phyloP scores from a whole-genome alignment of 305 asterid species.

The Caryopteris hybrid region DNA sequence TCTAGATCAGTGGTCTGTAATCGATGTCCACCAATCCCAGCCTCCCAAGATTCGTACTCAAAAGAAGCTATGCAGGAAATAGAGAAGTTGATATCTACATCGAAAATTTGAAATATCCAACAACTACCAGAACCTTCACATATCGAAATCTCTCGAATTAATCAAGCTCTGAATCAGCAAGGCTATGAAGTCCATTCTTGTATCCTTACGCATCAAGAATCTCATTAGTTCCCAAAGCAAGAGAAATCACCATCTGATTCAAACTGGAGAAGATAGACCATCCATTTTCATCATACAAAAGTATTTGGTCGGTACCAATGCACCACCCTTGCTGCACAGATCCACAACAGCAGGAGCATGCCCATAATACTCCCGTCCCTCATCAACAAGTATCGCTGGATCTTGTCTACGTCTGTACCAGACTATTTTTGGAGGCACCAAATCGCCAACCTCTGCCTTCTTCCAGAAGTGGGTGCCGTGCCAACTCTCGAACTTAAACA shows the following conservation, averaged over 20 bases:
- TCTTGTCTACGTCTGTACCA: slow-evolving; percentile 82
- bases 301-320: slow-evolving; percentile 63
- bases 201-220: too few species aligned
- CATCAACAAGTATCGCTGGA: slow-evolving; percentile 51
- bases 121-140: too few species aligned
- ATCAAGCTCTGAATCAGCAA: too few species aligned
- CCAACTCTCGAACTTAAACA: slow-evolving; percentile 66
- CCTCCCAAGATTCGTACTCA: too few species aligned
- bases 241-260: not conserved
- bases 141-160: too few species aligned
- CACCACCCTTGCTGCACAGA: slow-evolving; percentile 82
- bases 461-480: slow-evolving; percentile 74
- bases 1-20: too few species aligned
- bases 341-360: slow-evolving; percentile 88
- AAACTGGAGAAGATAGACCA: slow-evolving; percentile 54
- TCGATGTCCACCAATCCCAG: too few species aligned
- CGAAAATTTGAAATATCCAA: too few species aligned
- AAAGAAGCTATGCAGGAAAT: too few species aligned
- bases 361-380: slow-evolving; percentile 71
- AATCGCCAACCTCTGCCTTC: slow-evolving; percentile 70
- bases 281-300: slow-evolving; percentile 70
- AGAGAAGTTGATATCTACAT: too few species aligned
- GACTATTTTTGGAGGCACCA: slow-evolving; percentile 68
- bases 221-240: not conserved
- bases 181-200: too few species aligned